These are phyloP conservation scores for Cordyceps militaris DNA, from an alignment of 2,329 filamentous ascomycete genomes.

Conservation along the genomic window DNA sequence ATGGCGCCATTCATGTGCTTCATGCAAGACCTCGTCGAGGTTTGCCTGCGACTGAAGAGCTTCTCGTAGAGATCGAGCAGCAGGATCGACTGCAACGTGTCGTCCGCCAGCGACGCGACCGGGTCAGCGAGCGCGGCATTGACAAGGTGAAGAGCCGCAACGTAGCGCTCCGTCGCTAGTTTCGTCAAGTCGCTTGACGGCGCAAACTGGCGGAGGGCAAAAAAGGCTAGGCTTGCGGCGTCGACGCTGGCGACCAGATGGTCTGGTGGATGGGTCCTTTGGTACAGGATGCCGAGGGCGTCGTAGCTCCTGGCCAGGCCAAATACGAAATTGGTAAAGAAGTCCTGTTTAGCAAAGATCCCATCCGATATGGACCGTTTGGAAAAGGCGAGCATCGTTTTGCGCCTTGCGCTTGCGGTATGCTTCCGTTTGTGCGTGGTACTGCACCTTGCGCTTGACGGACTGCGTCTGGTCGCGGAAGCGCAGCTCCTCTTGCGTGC, in stretches of 20 bases:
- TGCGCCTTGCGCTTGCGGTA: not conserved
- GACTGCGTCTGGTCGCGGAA: slow-evolving; percentile 20
- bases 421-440: not conserved
- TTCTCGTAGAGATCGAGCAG: slow-evolving; percentile 24
- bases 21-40: slow-evolving; percentile 13
- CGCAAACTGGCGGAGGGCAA: slow-evolving; percentile 4
- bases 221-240: slow-evolving; percentile 20
- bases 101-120: slow-evolving; percentile 10
- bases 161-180: slow-evolving; percentile 5
- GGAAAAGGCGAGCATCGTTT: not conserved
- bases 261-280: slow-evolving; percentile 1
- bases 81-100: slow-evolving; percentile 19
- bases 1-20: slow-evolving; percentile 20
- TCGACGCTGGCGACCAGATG: slow-evolving; percentile 20
- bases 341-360: slow-evolving; percentile 18
- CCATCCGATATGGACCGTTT: slow-evolving; percentile 14
- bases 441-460: slow-evolving; percentile 14
- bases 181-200: not conserved
- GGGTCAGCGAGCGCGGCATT: slow-evolving; percentile 7
- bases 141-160: not conserved
- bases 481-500: slow-evolving; percentile 18
- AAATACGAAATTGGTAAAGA: slow-evolving; percentile 20
- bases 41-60: slow-evolving; percentile 17
- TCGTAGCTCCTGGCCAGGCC: slow-evolving; percentile 19
- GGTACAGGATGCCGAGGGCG: slow-evolving; percentile 17